Percentiles rank a stretch among this genome's conserved stretches.
These are phyloP conservation scores for Alisma plantagoaquatica DNA, from an alignment of 106 monocot genomes.

Conservation along the genomic window DNA sequence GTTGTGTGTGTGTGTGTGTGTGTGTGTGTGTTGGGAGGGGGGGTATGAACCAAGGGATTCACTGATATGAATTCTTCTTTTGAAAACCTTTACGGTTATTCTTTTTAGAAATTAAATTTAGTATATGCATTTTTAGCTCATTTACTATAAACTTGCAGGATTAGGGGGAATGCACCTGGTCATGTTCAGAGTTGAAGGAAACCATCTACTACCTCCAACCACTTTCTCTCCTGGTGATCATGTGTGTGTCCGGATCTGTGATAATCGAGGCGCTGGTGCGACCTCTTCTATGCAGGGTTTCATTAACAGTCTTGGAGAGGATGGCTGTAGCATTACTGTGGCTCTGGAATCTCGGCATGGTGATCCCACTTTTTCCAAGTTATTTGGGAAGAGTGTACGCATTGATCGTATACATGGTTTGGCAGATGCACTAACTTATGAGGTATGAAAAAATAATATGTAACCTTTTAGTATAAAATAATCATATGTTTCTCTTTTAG, in stretches of 20 bases:
- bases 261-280: constrained; percentile 69
- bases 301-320: constrained; percentile 89
- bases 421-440: constrained; percentile 90
- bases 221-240: constrained; percentile 88
- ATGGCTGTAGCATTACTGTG: constrained; percentile 92
- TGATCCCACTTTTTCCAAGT: constrained; percentile 92
- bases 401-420: constrained; percentile 93
- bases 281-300: constrained; percentile 92
- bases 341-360: constrained; percentile 95
- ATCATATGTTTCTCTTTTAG: background rate
- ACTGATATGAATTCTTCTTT: too few species aligned
- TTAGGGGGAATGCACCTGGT: constrained; percentile 91
- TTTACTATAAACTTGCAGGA: too few species aligned
- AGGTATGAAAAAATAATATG: constrained; percentile 47
- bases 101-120: too few species aligned
- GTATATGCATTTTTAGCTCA: too few species aligned
- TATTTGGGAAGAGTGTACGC: constrained; percentile 84
- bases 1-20: too few species aligned
- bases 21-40: too few species aligned
- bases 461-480: too few species aligned
- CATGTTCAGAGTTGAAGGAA: constrained; percentile 84
- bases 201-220: constrained; percentile 80
- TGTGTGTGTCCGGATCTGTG: constrained; percentile 84
- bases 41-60: too few species aligned
- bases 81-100: too few species aligned